Evolutionary conservation across 1,284 basidiomycete species (phyloP).

Genomic region (Ceratobasidium sp.): DNA sequence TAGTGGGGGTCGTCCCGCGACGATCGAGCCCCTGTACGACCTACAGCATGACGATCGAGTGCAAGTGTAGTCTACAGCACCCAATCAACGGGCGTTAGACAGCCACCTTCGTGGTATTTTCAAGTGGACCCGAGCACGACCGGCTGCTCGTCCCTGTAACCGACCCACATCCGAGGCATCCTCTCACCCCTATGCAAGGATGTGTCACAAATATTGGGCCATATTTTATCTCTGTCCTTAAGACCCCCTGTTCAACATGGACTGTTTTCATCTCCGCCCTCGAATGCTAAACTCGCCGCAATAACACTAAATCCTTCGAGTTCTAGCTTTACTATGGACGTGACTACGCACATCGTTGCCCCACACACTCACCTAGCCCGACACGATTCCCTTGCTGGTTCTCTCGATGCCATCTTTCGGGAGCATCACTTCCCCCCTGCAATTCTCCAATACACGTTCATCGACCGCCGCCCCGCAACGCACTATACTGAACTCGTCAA

Average conservation of each 20-base stretch:
- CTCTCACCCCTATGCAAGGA: too few relatives aligned
- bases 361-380: conserved; percentile 4
- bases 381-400: not conserved
- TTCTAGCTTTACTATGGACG: conserved; percentile 1
- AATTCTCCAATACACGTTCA: conserved; percentile 24
- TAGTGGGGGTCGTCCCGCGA: not conserved
- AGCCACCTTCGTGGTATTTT: not conserved
- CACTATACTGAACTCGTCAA: conserved; percentile 4
- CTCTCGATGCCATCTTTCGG: conserved; percentile 22
- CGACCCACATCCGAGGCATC: too few relatives aligned
- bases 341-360: conserved; percentile 10
- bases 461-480: conserved; percentile 10
- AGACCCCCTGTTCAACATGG: not conserved
- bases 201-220: too few relatives aligned
- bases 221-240: too few relatives aligned
- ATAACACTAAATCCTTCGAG: not conserved
- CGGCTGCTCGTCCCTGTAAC: too few relatives aligned
- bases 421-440: conserved; percentile 4
- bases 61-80: not conserved
- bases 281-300: not conserved
- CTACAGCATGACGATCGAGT: too few relatives aligned
- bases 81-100: not conserved
- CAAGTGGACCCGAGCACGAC: not conserved
- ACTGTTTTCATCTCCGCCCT: not conserved
- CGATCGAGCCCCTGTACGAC: not conserved